Percentiles rank a stretch among this genome's conserved stretches.
These are phyloP conservation scores for Wickerhamia fluorescens DNA, from an alignment of 805 yeast genomes.

Conservation along the genomic window DNA sequence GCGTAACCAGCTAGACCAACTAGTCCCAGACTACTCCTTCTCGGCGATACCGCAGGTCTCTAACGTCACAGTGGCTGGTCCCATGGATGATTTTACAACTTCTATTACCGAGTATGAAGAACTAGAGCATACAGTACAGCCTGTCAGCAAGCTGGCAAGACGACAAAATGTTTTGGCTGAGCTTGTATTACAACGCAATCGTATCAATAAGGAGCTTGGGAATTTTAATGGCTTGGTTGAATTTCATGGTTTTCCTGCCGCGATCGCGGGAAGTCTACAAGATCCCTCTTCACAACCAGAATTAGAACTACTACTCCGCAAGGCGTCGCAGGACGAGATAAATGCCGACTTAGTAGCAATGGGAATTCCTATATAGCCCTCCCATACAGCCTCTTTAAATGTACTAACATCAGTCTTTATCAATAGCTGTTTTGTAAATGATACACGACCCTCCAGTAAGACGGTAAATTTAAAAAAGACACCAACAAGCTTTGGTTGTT, in stretches of 20 bases:
- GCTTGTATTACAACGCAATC: slow-evolving; percentile 59
- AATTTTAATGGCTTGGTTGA: slow-evolving; percentile 58
- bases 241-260: slow-evolving; percentile 79
- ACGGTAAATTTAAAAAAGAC: too few relatives aligned
- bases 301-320: slow-evolving; percentile 39
- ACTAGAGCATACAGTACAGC: slow-evolving; percentile 1
- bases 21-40: slow-evolving; percentile 48
- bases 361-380: slow-evolving; percentile 36
- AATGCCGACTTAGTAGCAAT: slow-evolving; percentile 64
- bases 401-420: too few relatives aligned
- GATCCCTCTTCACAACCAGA: slow-evolving; percentile 10
- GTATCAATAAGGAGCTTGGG: slow-evolving; percentile 62
- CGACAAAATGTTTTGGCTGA: slow-evolving; percentile 11
- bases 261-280: slow-evolving; percentile 37
- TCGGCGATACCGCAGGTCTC: slow-evolving; percentile 31
- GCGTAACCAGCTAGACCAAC: slow-evolving; percentile 69
- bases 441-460: too few relatives aligned
- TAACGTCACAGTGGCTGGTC: slow-evolving; percentile 13
- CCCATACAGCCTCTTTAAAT: too few relatives aligned
- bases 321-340: slow-evolving; percentile 66
- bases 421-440: too few relatives aligned
- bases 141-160: background rate
- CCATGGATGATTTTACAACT: slow-evolving; percentile 9
- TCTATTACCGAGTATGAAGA: too few relatives aligned
- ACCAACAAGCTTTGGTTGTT: too few relatives aligned